phyloP scores from a whole-genome alignment of 371 early-diverging fungal species.

The Mucor piriformis region DNA sequence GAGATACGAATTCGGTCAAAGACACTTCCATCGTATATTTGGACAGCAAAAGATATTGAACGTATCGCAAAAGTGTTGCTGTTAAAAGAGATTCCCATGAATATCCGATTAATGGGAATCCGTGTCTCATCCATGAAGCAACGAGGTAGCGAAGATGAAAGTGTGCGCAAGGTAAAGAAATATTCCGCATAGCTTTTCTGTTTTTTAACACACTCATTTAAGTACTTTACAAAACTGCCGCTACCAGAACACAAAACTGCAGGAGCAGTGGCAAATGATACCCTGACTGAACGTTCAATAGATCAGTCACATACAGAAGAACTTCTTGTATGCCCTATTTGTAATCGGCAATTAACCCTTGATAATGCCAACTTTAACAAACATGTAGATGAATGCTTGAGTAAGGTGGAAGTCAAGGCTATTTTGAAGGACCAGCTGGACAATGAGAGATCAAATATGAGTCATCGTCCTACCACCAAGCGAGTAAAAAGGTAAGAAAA shows the following conservation, averaged over 20 bases:
- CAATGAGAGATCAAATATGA: neutral
- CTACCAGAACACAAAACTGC: neutral
- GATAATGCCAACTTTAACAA: slow-evolving; percentile 39
- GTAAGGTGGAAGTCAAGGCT: slow-evolving; percentile 31
- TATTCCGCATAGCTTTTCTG: neutral
- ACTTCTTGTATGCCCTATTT: slow-evolving; percentile 46
- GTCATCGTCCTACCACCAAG: neutral
- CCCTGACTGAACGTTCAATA: no score
- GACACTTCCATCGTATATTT: slow-evolving; percentile 38
- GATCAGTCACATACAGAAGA: no score
- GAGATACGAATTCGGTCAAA: slow-evolving; percentile 42
- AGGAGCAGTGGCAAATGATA: no score
- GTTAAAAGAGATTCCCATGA: slow-evolving; percentile 43
- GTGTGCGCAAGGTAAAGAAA: slow-evolving; percentile 36
- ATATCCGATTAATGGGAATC: slow-evolving; percentile 50
- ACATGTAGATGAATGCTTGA: slow-evolving; percentile 50
- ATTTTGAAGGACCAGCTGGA: slow-evolving; percentile 23
- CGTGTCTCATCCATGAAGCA: slow-evolving; percentile 37
- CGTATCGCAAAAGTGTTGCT: slow-evolving; percentile 38
- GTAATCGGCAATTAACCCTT: slow-evolving; percentile 27
- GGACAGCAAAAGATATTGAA: slow-evolving; percentile 40
- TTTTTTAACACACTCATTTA: neutral
- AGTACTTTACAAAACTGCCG: slow-evolving; percentile 23
- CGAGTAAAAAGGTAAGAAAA: slow-evolving; percentile 11
- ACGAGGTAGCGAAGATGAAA: slow-evolving; percentile 28